Evolutionary conservation across 306 rosid genomes (phyloP).

Genomic region (Lathyrus tuberosus): DNA sequence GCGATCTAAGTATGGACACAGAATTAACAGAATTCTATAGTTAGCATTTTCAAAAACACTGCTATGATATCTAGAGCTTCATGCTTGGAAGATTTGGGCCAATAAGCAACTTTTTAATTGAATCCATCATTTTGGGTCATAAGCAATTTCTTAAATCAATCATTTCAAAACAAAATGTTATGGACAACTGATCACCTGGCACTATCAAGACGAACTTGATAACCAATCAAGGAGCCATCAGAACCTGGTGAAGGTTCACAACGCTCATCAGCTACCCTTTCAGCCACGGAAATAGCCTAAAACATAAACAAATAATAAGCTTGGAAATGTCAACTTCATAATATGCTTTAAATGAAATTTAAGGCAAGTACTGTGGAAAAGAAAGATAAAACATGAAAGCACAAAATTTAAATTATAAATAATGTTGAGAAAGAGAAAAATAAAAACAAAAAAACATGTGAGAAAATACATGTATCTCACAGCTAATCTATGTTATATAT

Average conservation of each 20-base stretch:
- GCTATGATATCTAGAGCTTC: constrained; percentile 1
- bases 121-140: not conserved
- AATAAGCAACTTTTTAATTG: constrained; percentile 2
- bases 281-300: constrained; percentile 95
- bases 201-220: constrained; percentile 97
- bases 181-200: constrained; percentile 66
- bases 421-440: not conserved
- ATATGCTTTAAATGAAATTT: constrained; percentile 10
- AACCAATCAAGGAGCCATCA: constrained; percentile 89
- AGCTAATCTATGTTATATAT: not conserved
- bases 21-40: no score
- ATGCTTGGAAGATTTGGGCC: not conserved
- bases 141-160: not conserved
- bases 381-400: not conserved
- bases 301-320: constrained; percentile 31
- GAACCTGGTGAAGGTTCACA: constrained; percentile 90
- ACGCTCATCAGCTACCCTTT: constrained; percentile 97
- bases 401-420: constrained; percentile 20
- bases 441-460: not conserved
- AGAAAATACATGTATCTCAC: not conserved
- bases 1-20: no score
- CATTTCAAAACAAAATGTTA: constrained; percentile 23
- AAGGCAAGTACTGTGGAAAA: constrained; percentile 13
- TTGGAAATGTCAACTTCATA: not conserved
- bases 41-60: not conserved